A percentile compares a stretch with the other conserved stretches of the same genome.
Conservation (phyloP, 768 basidiomycete species). For the Dioszegia hungarica region DNA sequence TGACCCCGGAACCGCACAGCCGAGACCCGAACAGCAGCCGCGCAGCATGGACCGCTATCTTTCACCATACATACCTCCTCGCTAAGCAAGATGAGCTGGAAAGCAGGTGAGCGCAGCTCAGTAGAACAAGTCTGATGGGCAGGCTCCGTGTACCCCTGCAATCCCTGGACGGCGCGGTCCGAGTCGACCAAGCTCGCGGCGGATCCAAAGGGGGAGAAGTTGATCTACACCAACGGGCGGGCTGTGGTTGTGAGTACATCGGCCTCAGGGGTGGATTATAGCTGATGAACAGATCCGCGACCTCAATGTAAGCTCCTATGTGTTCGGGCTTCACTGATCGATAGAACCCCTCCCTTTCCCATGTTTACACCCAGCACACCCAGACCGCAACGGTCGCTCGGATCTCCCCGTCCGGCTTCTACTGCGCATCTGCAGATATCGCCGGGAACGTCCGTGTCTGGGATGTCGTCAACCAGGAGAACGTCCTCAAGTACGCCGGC, state of each 20-base stretch:
- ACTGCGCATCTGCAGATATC: constrained; percentile 85
- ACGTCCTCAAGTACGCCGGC: constrained; percentile 59
- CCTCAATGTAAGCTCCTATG: constrained; percentile 58
- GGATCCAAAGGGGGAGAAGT: constrained; percentile 64
- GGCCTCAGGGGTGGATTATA: not conserved
- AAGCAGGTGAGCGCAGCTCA: constrained; percentile 19
- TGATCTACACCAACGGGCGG: constrained; percentile 80
- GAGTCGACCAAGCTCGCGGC: constrained; percentile 64
- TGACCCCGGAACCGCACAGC: not conserved
- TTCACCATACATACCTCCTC: not conserved
- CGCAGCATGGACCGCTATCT: too few species aligned
- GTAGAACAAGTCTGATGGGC: not conserved
- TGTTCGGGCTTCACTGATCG: constrained; percentile 5
- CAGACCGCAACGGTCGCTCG: constrained; percentile 83
- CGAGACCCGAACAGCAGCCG: too few species aligned
- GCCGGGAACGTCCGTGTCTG: constrained; percentile 83
- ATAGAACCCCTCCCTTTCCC: constrained; percentile 64
- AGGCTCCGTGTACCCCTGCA: constrained; percentile 58
- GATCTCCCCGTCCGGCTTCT: constrained; percentile 88
- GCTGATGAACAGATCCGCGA: constrained; percentile 64
- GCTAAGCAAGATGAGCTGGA: constrained; percentile 19
- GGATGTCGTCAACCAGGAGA: constrained; percentile 84
- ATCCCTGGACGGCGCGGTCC: constrained; percentile 65
- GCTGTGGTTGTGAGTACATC: constrained; percentile 71
- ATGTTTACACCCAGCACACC: constrained; percentile 68